Conservation (phyloP, 2,329 filamentous ascomycete species). For the Fusarium coicis region DNA sequence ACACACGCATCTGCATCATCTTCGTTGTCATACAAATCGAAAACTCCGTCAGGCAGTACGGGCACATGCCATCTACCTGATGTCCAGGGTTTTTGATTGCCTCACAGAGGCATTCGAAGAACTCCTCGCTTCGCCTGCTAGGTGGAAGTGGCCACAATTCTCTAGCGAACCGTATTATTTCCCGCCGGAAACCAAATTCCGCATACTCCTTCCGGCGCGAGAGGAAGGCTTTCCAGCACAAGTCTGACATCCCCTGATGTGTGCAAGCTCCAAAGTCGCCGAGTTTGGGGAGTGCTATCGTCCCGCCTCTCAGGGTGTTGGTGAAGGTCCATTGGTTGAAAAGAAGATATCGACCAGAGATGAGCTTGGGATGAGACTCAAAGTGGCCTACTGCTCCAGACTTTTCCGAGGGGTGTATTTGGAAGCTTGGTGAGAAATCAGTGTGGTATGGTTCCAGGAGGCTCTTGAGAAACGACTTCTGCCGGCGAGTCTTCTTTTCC, state of each 20-base stretch:
- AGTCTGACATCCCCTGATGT: neutral
- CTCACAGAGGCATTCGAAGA: neutral
- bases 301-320: neutral
- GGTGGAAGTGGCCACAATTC: too few relatives aligned
- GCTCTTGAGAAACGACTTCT: neutral
- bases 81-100: neutral
- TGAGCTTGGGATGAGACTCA: neutral
- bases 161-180: too few relatives aligned
- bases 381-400: neutral
- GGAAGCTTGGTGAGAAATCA: fast-evolving
- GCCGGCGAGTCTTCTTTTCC: neutral
- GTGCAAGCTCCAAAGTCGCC: neutral
- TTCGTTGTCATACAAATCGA: neutral
- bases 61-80: neutral
- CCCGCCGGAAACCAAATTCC: neutral
- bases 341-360: slow-evolving; percentile 5
- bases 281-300: neutral
- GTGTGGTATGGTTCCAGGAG: neutral
- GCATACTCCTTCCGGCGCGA: neutral
- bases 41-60: slow-evolving; percentile 4
- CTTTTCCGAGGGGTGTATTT: too few relatives aligned
- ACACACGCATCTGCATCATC: neutral
- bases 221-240: neutral
- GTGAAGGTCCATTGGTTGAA: neutral
- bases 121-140: neutral